Base-by-base conservation (phyloP, 2,329 filamentous ascomycete species). In the Juglanconis sp. region DNA sequence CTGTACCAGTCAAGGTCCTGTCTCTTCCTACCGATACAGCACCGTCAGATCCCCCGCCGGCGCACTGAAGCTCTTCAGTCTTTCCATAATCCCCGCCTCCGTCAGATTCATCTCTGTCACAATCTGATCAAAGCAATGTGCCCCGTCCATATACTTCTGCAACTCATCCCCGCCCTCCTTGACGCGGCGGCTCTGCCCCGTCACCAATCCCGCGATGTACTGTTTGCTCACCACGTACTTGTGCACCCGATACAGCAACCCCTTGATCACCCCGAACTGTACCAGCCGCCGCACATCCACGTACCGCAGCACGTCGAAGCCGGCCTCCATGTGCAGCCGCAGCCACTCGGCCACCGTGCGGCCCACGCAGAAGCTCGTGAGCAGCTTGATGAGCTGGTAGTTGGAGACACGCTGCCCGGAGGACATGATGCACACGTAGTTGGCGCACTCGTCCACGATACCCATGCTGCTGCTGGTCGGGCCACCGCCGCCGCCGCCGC, bases 261-360 rank as follows among this genome's bases (percentile, higher is more conserved):
- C 93, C 76, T 98, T 98, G 73, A 98, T 96, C 61, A 97, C 84
- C 60, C 94, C 95, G 69, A 98, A 99, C 61, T 96, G 96, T 64
- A 98, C 91, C 64, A 99, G 88, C 34, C 95, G 88, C 11, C 95
- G 86, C 58, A 97, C 86, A 72, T 99, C 95, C 60, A 99, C 87
- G 69, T 88, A 88, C 11, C 83, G 79, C 8, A 97, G 81, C 44
- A 90, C 81, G 61, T 86, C 81, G 63, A 87, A 80, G 0, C 84
- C 85, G 50, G 79, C 77, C 46, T 88, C 84, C 65, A 87, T 83
- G 73, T 96, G 90, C 36, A 87, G 80, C 61, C 90, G 82, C 66
- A 95, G 87, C 91, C 92, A 98, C 71, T 94, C 90, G 70, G 89
- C 89, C 11, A 98, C 82, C n/a, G 87, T 90, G 55, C 91, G 86